Percentiles rank a stretch among this genome's conserved stretches.
These are phyloP conservation scores for Tuber magnatum DNA, from an alignment of 495 filamentous ascomycete genomes.

Conservation along the genomic window DNA sequence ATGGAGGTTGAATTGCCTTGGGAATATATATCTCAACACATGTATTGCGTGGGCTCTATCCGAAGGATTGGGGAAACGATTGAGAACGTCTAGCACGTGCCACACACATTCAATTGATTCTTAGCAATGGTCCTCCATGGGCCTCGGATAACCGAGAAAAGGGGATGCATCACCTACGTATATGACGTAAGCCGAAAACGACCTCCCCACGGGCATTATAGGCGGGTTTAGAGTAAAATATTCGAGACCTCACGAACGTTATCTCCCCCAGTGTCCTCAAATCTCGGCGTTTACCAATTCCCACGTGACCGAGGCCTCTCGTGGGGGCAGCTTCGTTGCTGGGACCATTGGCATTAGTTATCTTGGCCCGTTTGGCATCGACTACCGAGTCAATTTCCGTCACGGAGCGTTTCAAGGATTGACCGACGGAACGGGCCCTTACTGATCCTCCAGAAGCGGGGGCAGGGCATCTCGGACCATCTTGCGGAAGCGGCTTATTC, in stretches of 20 bases:
- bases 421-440: constrained; percentile 35
- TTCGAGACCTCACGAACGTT: constrained; percentile 69
- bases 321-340: constrained; percentile 2
- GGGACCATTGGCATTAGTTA: constrained; percentile 22
- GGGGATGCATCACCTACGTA: constrained; percentile 56
- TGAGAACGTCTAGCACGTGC: constrained; percentile 64
- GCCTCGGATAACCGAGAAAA: constrained; percentile 8
- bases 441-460: constrained; percentile 24
- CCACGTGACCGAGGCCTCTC: constrained; percentile 4
- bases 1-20: constrained; percentile 77
- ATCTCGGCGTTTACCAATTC: constrained; percentile 21
- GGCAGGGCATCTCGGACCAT: background rate
- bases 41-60: constrained; percentile 56
- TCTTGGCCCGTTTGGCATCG: constrained; percentile 9
- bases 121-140: constrained; percentile 9
- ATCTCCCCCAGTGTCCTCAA: constrained; percentile 53
- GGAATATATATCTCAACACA: constrained; percentile 89
- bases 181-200: constrained; percentile 66
- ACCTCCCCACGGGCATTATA: constrained; percentile 61
- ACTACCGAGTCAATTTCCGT: constrained; percentile 36
- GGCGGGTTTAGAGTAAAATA: constrained; percentile 72
- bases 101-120: constrained; percentile 9
- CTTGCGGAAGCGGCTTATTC: constrained; percentile 25
- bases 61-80: constrained; percentile 55
- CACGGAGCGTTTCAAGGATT: constrained; percentile 38